These are phyloP conservation scores for Amanita brunnescens DNA, from an alignment of 768 basidiomycete species.

Conservation along the genomic window DNA sequence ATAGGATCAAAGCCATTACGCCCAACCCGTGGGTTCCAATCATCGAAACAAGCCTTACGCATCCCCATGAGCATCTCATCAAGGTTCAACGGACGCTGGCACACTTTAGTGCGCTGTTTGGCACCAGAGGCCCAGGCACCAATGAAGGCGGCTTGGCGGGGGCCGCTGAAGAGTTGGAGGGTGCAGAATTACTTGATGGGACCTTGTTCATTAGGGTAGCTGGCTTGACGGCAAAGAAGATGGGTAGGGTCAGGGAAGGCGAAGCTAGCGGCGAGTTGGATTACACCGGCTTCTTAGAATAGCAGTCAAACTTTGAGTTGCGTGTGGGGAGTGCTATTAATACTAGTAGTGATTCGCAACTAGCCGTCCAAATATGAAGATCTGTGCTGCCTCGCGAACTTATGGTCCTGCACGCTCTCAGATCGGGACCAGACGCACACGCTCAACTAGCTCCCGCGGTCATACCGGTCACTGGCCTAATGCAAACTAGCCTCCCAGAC, in stretches of 20 bases:
- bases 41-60: conserved; percentile 40
- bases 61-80: conserved; percentile 46
- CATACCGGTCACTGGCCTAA: too few relatives aligned
- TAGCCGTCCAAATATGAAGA: too few relatives aligned
- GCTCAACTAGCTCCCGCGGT: too few relatives aligned
- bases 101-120: conserved; percentile 37
- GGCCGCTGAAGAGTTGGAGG: conserved; percentile 30
- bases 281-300: background rate
- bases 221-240: conserved; percentile 37
- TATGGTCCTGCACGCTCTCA: too few relatives aligned
- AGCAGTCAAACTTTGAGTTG: too few relatives aligned
- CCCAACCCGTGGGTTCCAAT: conserved; percentile 57
- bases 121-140: conserved; percentile 21
- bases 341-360: too few relatives aligned
- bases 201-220: conserved; percentile 54
- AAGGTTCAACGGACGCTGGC: conserved; percentile 34
- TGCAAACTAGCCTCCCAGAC: background rate
- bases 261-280: conserved; percentile 9
- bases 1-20: conserved; percentile 25
- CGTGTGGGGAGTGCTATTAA: too few relatives aligned
- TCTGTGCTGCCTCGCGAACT: too few relatives aligned
- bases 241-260: conserved; percentile 31
- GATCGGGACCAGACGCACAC: too few relatives aligned
- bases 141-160: conserved; percentile 12
- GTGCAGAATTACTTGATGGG: conserved; percentile 49